Percentiles rank a stretch among this genome's conserved stretches.
Conservation (phyloP, 2,329 filamentous ascomycete species). For the Diaporthe ampelina region DNA sequence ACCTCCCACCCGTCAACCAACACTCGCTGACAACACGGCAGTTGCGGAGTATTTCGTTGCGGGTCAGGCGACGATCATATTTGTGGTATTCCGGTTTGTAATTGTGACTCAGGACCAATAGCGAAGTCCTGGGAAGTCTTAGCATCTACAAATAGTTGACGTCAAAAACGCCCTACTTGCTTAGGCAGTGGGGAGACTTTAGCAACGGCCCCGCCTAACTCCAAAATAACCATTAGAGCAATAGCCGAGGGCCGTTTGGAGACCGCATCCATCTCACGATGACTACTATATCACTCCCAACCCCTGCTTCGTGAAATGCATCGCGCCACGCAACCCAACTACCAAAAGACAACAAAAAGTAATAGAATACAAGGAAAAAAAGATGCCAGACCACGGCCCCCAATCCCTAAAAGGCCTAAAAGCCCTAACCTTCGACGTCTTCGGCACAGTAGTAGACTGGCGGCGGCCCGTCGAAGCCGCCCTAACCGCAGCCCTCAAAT, state of each 20-base stretch:
- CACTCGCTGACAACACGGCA: background rate
- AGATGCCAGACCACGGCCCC: slow-evolving; percentile 39
- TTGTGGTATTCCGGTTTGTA: too few relatives aligned
- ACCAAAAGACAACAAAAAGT: too few relatives aligned
- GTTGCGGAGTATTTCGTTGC: too few relatives aligned
- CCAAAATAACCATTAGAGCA: background rate
- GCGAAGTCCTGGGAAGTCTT: background rate
- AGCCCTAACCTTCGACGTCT: slow-evolving; percentile 81
- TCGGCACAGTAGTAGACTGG: slow-evolving; percentile 87
- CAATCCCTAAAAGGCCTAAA: slow-evolving; percentile 54
- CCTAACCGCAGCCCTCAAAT: slow-evolving; percentile 64
- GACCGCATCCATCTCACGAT: too few relatives aligned
- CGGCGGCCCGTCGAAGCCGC: slow-evolving; percentile 74
- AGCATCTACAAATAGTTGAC: slow-evolving; percentile 16
- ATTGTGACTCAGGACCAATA: background rate
- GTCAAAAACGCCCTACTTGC: background rate
- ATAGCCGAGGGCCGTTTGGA: background rate
- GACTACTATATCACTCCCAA: too few relatives aligned
- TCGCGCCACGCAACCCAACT: too few relatives aligned
- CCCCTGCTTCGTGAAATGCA: background rate
- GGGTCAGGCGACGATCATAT: background rate
- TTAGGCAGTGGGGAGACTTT: background rate
- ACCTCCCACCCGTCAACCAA: too few relatives aligned
- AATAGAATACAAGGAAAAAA: background rate
- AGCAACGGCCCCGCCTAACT: background rate